phyloP scores from a whole-genome alignment of 495 filamentous ascomycete genomes.

The Penicillium daleae region DNA sequence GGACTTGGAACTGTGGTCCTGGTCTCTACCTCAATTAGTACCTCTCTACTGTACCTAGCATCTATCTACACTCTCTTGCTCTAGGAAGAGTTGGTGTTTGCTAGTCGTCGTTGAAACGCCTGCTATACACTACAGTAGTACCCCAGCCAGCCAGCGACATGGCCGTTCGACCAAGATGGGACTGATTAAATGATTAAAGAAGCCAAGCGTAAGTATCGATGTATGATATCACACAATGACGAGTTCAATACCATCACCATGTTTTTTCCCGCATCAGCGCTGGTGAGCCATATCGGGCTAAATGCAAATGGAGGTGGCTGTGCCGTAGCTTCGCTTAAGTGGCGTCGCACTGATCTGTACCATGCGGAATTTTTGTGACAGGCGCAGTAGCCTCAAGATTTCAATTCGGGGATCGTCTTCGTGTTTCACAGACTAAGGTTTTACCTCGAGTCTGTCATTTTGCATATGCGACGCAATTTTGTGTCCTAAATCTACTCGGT shows the following conservation, averaged over 20 bases:
- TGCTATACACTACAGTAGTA: neutral
- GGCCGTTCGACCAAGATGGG: neutral
- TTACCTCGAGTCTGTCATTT: neutral
- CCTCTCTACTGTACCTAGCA: neutral
- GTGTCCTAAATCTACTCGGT: neutral
- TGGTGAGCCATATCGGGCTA: constrained; percentile 7
- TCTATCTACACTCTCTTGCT: neutral
- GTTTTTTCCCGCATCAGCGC: neutral
- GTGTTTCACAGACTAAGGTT: constrained; percentile 15
- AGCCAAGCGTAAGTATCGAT: neutral
- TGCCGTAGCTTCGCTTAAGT: constrained; percentile 24
- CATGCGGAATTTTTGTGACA: constrained; percentile 18
- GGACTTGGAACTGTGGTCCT: neutral
- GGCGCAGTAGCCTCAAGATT: constrained; percentile 19
- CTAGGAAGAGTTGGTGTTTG: neutral
- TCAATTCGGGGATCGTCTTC: neutral
- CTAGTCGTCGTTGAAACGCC: neutral
- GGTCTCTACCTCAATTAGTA: neutral
- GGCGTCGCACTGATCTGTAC: constrained; percentile 19
- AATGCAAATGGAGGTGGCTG: constrained; percentile 33
- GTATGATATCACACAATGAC: neutral
- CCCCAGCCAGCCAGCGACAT: neutral
- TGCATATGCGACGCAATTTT: neutral
- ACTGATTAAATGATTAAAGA: neutral
- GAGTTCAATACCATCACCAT: neutral